Conservation (phyloP, 2,329 filamentous ascomycete species). For the Tetracladium maxilliforme region DNA sequence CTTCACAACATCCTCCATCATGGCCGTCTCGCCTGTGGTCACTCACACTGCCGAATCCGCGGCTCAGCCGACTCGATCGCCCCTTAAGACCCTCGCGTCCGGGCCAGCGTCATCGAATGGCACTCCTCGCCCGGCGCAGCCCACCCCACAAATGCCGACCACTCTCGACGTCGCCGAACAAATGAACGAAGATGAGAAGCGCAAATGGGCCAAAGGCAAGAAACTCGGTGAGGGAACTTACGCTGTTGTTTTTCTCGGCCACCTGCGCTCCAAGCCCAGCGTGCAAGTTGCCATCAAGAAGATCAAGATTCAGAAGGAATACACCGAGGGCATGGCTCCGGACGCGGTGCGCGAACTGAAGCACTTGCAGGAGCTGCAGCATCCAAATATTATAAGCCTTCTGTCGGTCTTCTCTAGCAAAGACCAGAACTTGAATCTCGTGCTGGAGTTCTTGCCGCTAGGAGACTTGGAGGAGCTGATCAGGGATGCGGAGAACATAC, state of each 20-base stretch:
- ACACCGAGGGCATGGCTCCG: slow-evolving; percentile 80
- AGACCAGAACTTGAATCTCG: slow-evolving; percentile 89
- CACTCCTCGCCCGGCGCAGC: too few species aligned
- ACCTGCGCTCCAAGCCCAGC: slow-evolving; percentile 57
- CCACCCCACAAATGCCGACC: too few species aligned
- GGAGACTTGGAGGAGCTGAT: slow-evolving; percentile 93
- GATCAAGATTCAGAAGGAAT: slow-evolving; percentile 77
- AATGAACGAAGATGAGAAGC: slow-evolving; percentile 67
- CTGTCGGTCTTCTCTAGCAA: slow-evolving; percentile 91
- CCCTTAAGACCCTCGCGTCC: too few species aligned
- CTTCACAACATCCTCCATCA: too few species aligned
- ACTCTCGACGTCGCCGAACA: slow-evolving; percentile 60
- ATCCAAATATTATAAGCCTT: slow-evolving; percentile 90
- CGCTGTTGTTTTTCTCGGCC: slow-evolving; percentile 84
- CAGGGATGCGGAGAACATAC: slow-evolving; percentile 62
- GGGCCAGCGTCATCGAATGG: too few species aligned
- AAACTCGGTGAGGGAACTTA: slow-evolving; percentile 96
- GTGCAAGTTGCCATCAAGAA: slow-evolving; percentile 83
- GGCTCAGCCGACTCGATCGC: too few species aligned
- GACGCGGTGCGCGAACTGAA: slow-evolving; percentile 94
- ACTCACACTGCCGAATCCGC: too few species aligned
- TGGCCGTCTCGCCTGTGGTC: too few species aligned
- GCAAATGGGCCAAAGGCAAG: slow-evolving; percentile 84
- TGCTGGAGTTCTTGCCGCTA: slow-evolving; percentile 85
- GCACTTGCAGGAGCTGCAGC: slow-evolving; percentile 82